Percentiles rank a stretch among this genome's conserved stretches.
Conservation (phyloP, 2,329 filamentous ascomycete genomes). For the Aurifilum marmelostoma region DNA sequence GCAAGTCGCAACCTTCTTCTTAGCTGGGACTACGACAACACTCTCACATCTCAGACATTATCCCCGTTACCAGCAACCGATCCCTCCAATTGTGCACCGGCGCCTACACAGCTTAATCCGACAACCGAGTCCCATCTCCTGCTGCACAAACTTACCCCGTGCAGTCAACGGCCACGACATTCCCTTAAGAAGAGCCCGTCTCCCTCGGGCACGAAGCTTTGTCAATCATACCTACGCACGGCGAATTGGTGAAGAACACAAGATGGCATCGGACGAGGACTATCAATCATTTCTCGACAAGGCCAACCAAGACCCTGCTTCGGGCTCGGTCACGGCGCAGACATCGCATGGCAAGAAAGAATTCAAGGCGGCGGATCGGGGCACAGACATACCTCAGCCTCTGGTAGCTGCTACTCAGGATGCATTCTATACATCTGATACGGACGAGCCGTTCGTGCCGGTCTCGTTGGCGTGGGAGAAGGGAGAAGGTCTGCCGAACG, state of each 20-base stretch:
- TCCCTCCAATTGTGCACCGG: neutral
- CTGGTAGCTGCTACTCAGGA: slow-evolving; percentile 56
- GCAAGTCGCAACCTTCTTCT: neutral
- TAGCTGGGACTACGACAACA: neutral
- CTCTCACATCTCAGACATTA: neutral
- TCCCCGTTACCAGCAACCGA: neutral
- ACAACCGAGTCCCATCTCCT: neutral
- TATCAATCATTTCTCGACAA: slow-evolving; percentile 87
- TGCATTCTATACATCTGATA: slow-evolving; percentile 76
- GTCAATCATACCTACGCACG: neutral
- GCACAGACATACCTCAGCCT: slow-evolving; percentile 62
- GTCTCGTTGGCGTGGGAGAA: slow-evolving; percentile 69
- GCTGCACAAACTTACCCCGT: neutral
- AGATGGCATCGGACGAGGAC: slow-evolving; percentile 76
- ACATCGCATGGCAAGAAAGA: slow-evolving; percentile 34
- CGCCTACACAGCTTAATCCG: slow-evolving; percentile 2
- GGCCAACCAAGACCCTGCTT: slow-evolving; percentile 77
- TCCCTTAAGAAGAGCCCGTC: neutral
- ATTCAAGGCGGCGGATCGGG: slow-evolving; percentile 57
- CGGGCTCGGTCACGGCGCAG: slow-evolving; percentile 49
- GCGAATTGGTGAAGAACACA: slow-evolving; percentile 28
- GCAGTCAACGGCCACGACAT: neutral
- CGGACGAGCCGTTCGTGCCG: slow-evolving; percentile 82
- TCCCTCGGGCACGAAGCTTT: neutral
- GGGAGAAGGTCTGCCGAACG: slow-evolving; percentile 58